Evolutionary conservation across 345 rosid genomes (phyloP).

Genomic region (Eucalyptus curtisii): DNA sequence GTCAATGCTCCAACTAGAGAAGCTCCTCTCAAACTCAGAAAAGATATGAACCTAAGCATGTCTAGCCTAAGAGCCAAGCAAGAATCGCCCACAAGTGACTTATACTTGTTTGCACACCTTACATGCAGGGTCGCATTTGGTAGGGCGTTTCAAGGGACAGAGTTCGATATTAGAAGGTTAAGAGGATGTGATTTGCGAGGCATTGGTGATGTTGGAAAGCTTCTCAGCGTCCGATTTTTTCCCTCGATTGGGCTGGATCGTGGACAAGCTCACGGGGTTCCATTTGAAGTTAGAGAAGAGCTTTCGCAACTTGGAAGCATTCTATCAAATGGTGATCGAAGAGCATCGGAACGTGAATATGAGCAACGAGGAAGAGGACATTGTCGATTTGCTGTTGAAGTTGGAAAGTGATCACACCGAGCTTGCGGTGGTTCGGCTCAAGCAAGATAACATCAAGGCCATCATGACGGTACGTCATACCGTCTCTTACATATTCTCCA

Average conservation of each 20-base stretch:
- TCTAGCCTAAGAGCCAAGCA: background rate
- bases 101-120: background rate
- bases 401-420: background rate
- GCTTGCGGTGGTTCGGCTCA: background rate
- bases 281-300: background rate
- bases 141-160: conserved; percentile 4
- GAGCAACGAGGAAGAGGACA: background rate
- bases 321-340: background rate
- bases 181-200: background rate
- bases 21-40: background rate
- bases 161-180: background rate
- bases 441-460: background rate
- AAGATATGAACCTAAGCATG: background rate
- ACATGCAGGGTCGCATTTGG: conserved; percentile 12
- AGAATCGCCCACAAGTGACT: background rate
- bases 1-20: background rate
- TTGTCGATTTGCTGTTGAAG: conserved; percentile 7
- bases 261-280: conserved; percentile 4
- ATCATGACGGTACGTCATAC: background rate
- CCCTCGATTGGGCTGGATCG: conserved; percentile 6
- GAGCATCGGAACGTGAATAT: background rate
- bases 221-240: conserved; percentile 5
- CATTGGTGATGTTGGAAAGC: background rate
- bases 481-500: background rate
- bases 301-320: background rate